Evolutionary conservation across 352 stramenopile species (phyloP), one percentile per base, ranked within the genome.

Genomic region (Globisporangium radiosum): DNA sequence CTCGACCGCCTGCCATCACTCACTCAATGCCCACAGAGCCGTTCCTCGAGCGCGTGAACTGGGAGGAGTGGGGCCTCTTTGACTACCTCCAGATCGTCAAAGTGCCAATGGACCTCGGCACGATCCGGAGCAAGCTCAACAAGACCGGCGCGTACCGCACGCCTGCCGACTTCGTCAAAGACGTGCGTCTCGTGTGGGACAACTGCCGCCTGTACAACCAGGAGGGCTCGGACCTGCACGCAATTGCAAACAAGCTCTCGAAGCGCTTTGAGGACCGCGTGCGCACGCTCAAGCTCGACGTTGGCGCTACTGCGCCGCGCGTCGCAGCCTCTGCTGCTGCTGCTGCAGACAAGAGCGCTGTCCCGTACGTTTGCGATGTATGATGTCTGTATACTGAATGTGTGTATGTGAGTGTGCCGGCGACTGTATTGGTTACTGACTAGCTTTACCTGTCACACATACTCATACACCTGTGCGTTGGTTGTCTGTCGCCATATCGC

Each of bases 1-100:
- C 25, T 33, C 40, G 40, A 6, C 40, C 7, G 7, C 11, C 7
- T 13, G 11, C 7, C 40, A 44, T 8, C 40, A 4, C 40, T 44
- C 11, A 4, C 40, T 44, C 7, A 8, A 44, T 13, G 40, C 11
- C 40, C 11, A 44, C 40, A 44, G 40, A 92, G 60, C 76, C 83
- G 1, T 94, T 94, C 60, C 83, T 73, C 36, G 82, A 94, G 73
- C 85, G 85, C 62, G 85, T 94, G 57, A 94, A 94, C 69, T 94
- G 85, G 85, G 85, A 94, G 59, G 85, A 94, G 61, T 94, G 82
- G 84, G 84, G 81, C 10, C 76, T 97, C 10, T 88, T 91, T 53
- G 89, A 97, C 75, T 97, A 97, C 72, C 66, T 94, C 44, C 75
- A 94, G 62, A 73, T 96, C 52, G 83, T 97, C 39, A 97, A 97